Percentiles rank a stretch among this genome's conserved stretches.
These are phyloP conservation scores for Dimocarpus longan DNA, from an alignment of 345 rosid genomes.

Conservation along the genomic window DNA sequence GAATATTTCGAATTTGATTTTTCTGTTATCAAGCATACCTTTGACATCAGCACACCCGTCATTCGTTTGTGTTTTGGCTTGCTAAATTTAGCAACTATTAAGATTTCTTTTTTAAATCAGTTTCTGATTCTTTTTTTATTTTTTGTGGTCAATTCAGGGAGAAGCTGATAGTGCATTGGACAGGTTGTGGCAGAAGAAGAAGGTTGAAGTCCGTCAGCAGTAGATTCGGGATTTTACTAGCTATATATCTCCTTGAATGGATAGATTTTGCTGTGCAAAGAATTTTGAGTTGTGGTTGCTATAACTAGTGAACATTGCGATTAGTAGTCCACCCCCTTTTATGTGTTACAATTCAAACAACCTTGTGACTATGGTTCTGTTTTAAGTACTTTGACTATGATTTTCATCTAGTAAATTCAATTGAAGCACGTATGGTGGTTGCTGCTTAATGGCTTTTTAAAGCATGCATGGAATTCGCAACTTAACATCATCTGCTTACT, in stretches of 20 bases:
- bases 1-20: background rate
- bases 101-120: background rate
- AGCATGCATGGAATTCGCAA: background rate
- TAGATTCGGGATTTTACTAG: background rate
- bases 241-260: background rate
- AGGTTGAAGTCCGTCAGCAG: conserved; percentile 16
- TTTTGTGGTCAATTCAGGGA: background rate
- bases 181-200: conserved; percentile 42
- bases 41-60: background rate
- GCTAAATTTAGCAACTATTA: background rate
- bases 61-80: background rate
- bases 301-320: background rate
- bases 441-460: background rate
- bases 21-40: background rate
- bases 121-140: too few species aligned
- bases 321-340: background rate
- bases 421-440: background rate
- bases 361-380: background rate
- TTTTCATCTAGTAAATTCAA: background rate
- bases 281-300: background rate
- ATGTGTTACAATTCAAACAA: background rate
- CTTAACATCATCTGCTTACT: background rate
- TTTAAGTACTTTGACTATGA: background rate
- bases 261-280: background rate
- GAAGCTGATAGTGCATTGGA: conserved; percentile 39